Conservation (phyloP, 2,329 filamentous ascomycete species). For the Purpureocillium lavendulum region DNA sequence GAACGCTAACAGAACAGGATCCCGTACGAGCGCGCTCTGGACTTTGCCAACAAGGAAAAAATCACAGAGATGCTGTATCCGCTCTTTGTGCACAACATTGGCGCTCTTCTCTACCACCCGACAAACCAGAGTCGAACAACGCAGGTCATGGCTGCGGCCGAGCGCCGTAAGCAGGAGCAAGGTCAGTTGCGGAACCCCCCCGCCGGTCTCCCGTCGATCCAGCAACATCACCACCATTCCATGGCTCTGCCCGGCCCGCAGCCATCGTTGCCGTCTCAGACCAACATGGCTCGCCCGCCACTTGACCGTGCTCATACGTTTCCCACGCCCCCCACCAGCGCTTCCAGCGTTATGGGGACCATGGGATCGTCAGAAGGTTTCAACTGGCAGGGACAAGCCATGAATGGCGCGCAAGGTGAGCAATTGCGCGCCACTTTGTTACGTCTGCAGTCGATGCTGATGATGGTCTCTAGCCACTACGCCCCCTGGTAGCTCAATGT, state of each 20-base stretch:
- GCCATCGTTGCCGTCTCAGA: slow-evolving; percentile 54
- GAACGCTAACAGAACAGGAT: slow-evolving; percentile 56
- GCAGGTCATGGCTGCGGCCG: slow-evolving; percentile 78
- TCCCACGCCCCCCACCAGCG: slow-evolving; percentile 85
- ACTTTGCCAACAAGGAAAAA: slow-evolving; percentile 99
- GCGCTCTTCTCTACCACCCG: slow-evolving; percentile 85
- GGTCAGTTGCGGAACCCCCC: slow-evolving; percentile 54
- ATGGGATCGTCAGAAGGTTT: slow-evolving; percentile 73
- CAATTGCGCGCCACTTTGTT: slow-evolving; percentile 57
- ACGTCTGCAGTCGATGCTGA: slow-evolving; percentile 63
- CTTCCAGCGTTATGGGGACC: slow-evolving; percentile 70
- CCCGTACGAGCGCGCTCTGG: slow-evolving; percentile 91
- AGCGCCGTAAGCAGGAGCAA: slow-evolving; percentile 66
- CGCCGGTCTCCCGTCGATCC: slow-evolving; percentile 58
- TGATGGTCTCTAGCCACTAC: slow-evolving; percentile 71
- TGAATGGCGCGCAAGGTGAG: slow-evolving; percentile 52
- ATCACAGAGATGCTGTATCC: slow-evolving; percentile 94
- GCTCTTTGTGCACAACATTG: slow-evolving; percentile 95
- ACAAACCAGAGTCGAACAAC: slow-evolving; percentile 76
- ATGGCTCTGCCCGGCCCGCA: slow-evolving; percentile 55
- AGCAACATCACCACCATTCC: slow-evolving; percentile 50
- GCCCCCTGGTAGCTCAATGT: slow-evolving; percentile 68
- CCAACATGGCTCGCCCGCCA: slow-evolving; percentile 63
- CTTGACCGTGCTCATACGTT: slow-evolving; percentile 87
- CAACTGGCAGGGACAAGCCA: slow-evolving; percentile 62